These are phyloP conservation scores for Tricholoma terreum DNA, from an alignment of 768 basidiomycete genomes.

Conservation along the genomic window DNA sequence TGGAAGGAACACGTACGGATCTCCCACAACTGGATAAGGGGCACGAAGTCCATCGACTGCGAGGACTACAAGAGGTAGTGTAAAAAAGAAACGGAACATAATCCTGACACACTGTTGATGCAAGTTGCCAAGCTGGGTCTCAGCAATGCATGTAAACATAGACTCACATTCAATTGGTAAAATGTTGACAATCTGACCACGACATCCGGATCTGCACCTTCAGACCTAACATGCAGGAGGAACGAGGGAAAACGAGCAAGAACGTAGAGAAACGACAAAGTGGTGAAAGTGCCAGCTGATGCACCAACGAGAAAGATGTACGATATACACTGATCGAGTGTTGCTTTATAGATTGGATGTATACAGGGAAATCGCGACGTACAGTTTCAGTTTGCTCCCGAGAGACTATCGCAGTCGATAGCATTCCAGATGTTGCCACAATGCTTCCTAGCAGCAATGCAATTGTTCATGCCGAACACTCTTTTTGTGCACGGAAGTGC, in stretches of 20 bases:
- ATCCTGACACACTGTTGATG: conserved; percentile 59
- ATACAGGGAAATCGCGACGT: conserved; percentile 12
- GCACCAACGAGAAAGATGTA: conserved; percentile 79
- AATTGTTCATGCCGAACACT: conserved; percentile 5
- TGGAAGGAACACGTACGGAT: conserved; percentile 46
- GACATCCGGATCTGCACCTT: conserved; percentile 72
- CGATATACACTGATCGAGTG: conserved; percentile 51
- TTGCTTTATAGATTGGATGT: conserved; percentile 5
- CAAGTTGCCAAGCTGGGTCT: not conserved
- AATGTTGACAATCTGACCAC: conserved; percentile 73
- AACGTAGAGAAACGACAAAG: conserved; percentile 68
- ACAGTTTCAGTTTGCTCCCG: conserved; percentile 60
- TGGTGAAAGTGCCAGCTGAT: conserved; percentile 61
- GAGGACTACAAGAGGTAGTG: conserved; percentile 63
- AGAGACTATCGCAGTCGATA: conserved; percentile 60
- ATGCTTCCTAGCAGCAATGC: conserved; percentile 49
- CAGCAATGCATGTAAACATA: not conserved
- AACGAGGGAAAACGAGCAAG: conserved; percentile 69
- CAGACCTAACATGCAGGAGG: conserved; percentile 64
- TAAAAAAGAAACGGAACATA: conserved; percentile 72
- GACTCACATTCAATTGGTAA: conserved; percentile 72
- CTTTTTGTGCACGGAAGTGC: conserved; percentile 11
- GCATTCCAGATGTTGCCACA: conserved; percentile 67
- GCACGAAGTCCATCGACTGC: conserved; percentile 61
- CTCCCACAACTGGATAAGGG: conserved; percentile 45